Conservation (phyloP, 2,329 filamentous ascomycete species). For the Fusarium subglutinans region DNA sequence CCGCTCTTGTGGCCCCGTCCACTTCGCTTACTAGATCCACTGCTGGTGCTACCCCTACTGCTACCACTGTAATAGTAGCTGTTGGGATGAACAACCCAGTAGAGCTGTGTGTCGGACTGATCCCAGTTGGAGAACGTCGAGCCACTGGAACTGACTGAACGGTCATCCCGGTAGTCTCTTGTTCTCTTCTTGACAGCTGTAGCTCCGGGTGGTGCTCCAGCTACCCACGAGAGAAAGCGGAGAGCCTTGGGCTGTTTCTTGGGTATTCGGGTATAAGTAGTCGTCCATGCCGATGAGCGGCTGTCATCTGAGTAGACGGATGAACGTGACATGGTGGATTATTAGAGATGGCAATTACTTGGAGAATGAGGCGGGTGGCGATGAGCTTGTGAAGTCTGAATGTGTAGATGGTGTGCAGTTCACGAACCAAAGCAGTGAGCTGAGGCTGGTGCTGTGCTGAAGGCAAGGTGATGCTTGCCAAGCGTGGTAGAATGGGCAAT, state of each 20-base stretch:
- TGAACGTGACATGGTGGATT: conserved; percentile 20
- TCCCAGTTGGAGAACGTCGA: conserved; percentile 35
- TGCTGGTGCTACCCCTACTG: conserved; percentile 24
- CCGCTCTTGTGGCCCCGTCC: conserved; percentile 31
- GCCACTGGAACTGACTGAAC: conserved; percentile 31
- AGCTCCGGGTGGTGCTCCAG: conserved; percentile 38
- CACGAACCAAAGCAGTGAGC: conserved; percentile 21
- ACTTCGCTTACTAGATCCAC: conserved; percentile 30
- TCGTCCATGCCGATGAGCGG: conserved; percentile 40
- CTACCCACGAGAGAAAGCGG: conserved; percentile 43
- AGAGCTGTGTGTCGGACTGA: conserved; percentile 39
- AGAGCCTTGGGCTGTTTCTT: conserved; percentile 38
- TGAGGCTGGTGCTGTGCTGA: conserved; percentile 11
- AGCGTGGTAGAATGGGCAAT: conserved; percentile 5
- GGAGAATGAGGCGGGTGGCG: conserved; percentile 27
- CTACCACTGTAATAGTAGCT: conserved; percentile 29
- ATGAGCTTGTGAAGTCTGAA: not conserved
- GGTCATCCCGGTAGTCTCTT: conserved; percentile 39
- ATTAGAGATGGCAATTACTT: not conserved
- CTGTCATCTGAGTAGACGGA: conserved; percentile 39
- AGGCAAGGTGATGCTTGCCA: conserved; percentile 12
- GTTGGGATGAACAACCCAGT: conserved; percentile 34
- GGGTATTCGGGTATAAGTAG: conserved; percentile 38
- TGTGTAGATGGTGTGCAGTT: conserved; percentile 13
- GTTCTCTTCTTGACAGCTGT: conserved; percentile 42